Percentiles rank a stretch among this genome's conserved stretches.
Conservation (phyloP, 306 rosid genomes). For the Malus domestica region ASM211411v1 NC_041790.1:25501-26000, state of each 20-base stretch:
- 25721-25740: too few relatives aligned
- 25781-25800: too few relatives aligned
- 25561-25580: not conserved
- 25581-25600: slow-evolving; percentile 1
- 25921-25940: slow-evolving; percentile 30
- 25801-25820: not conserved
- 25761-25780: too few relatives aligned
- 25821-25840: not conserved
- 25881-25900: not conserved
- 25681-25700: slow-evolving; percentile 32
- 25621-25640: slow-evolving; percentile 27
- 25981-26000: not conserved
- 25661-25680: slow-evolving; percentile 18
- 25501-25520: not conserved
- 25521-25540: too few relatives aligned
- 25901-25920: slow-evolving; percentile 26
- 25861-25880: too few relatives aligned
- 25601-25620: slow-evolving; percentile 18
- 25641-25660: slow-evolving; percentile 19
- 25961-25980: slow-evolving; percentile 29
- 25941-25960: slow-evolving; percentile 28
- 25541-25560: too few relatives aligned
- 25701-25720: too few relatives aligned
- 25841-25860: too few relatives aligned
- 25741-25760: too few relatives aligned